phyloP scores from a whole-genome alignment of 2,329 filamentous ascomycete genomes.

The Aphanoascus verrucosus region DNA sequence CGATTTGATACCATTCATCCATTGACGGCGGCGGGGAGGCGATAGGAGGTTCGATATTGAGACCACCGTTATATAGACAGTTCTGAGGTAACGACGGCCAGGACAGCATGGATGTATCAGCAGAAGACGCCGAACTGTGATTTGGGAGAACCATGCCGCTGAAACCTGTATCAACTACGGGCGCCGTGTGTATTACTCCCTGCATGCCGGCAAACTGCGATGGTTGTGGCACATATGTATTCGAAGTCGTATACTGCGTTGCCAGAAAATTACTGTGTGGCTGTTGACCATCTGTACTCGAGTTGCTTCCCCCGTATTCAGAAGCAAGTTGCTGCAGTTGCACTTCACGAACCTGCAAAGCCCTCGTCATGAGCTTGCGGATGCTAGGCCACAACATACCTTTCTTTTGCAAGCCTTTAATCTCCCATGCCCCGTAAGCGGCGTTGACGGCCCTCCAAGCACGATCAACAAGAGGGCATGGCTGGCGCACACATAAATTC shows the following conservation, averaged over 20 bases:
- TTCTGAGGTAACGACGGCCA: constrained; percentile 6
- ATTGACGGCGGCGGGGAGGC: constrained; percentile 11
- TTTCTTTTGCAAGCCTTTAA: constrained; percentile 33
- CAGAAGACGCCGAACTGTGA: neutral
- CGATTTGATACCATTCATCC: constrained; percentile 17
- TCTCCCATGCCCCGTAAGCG: constrained; percentile 32
- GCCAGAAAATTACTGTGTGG: neutral
- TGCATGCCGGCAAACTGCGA: neutral
- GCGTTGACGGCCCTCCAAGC: constrained; percentile 49
- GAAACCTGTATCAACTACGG: neutral
- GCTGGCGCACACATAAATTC: constrained; percentile 45
- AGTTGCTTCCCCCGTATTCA: neutral
- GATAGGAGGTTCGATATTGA: neutral
- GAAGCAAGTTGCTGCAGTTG: constrained; percentile 29
- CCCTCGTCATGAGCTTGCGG: constrained; percentile 50
- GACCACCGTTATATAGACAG: neutral
- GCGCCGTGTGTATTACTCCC: neutral
- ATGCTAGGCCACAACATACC: constrained; percentile 55
- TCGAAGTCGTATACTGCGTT: neutral
- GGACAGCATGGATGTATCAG: neutral
- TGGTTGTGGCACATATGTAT: neutral
- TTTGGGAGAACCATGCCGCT: neutral
- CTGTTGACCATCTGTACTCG: neutral
- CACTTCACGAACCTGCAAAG: constrained; percentile 43
- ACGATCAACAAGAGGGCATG: constrained; percentile 48